These are phyloP conservation scores for Ophiostoma ulmi DNA, from an alignment of 2,329 filamentous ascomycete species.

Conservation along the genomic window DNA sequence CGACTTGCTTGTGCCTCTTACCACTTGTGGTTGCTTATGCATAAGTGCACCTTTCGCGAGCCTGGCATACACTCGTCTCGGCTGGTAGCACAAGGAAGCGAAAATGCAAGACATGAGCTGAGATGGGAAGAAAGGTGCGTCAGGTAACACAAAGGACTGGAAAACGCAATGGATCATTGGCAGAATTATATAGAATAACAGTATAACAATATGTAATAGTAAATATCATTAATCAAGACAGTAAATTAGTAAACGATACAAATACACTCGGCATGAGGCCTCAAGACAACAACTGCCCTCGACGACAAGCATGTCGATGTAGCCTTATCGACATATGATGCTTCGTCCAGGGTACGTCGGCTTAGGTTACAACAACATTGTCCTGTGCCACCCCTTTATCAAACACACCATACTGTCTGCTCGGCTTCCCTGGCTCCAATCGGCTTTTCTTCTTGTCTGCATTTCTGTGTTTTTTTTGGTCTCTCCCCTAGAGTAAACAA, in stretches of 20 bases:
- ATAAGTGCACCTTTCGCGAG: background rate
- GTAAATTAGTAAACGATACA: constrained; percentile 5
- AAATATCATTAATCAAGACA: background rate
- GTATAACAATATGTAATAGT: background rate
- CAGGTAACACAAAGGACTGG: background rate
- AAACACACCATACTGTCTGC: background rate
- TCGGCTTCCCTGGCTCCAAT: background rate
- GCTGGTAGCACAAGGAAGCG: background rate
- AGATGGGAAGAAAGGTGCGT: background rate
- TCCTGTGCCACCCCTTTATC: background rate
- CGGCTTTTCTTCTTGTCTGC: background rate
- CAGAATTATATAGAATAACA: background rate
- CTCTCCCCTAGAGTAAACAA: constrained; percentile 12
- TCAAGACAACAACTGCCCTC: background rate
- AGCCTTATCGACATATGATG: background rate
- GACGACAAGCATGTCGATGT: background rate
- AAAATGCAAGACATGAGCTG: background rate
- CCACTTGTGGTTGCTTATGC: background rate
- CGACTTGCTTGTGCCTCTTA: background rate
- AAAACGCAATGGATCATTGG: background rate
- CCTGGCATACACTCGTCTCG: background rate
- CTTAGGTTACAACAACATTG: background rate
- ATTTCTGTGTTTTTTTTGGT: background rate
- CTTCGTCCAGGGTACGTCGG: background rate
- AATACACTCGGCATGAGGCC: background rate